Evolutionary conservation across 2,329 filamentous ascomycete species (phyloP).

Genomic region (Shiraia sp.): DNA sequence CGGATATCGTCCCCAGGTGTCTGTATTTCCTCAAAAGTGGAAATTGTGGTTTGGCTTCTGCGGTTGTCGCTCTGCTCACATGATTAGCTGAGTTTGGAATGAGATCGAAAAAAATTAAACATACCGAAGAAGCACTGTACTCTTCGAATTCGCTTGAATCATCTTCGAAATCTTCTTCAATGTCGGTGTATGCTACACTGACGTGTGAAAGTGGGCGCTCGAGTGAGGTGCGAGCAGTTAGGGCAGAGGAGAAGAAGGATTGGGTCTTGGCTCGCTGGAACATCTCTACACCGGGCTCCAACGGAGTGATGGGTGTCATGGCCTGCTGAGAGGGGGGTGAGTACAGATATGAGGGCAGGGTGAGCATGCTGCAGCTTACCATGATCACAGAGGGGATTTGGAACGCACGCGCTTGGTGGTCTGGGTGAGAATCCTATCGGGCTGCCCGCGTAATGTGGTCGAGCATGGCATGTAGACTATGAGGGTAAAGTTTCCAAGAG

Average conservation of each 20-base stretch:
- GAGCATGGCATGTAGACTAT: slow-evolving; percentile 39
- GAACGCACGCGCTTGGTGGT: slow-evolving; percentile 22
- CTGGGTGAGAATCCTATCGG: neutral
- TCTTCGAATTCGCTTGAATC: slow-evolving; percentile 48
- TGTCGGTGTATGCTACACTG: slow-evolving; percentile 79
- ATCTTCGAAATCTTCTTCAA: no score
- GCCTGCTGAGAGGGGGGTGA: slow-evolving; percentile 45
- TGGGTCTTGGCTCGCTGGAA: slow-evolving; percentile 54
- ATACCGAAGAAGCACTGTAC: slow-evolving; percentile 68
- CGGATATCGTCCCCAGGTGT: slow-evolving; percentile 69
- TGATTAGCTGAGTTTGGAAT: slow-evolving; percentile 24
- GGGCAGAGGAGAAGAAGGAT: slow-evolving; percentile 61
- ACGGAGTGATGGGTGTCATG: slow-evolving; percentile 51
- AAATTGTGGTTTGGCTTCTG: slow-evolving; percentile 82
- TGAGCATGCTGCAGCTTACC: slow-evolving; percentile 29
- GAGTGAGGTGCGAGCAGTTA: slow-evolving; percentile 44
- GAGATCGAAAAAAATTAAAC: slow-evolving; percentile 32
- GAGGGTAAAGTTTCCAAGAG: slow-evolving; percentile 39
- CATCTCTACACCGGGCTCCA: slow-evolving; percentile 52
- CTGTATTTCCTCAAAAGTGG: slow-evolving; percentile 80
- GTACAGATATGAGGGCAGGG: slow-evolving; percentile 11
- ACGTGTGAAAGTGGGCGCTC: slow-evolving; percentile 69
- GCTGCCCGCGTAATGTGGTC: no score
- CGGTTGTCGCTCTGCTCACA: slow-evolving; percentile 58
- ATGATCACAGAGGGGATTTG: slow-evolving; percentile 39